Percentiles rank a stretch among this genome's conserved stretches.
Evolutionary conservation across 1,284 basidiomycete genomes (phyloP).

Genomic region (Malassezia yamatoensis): DNA sequence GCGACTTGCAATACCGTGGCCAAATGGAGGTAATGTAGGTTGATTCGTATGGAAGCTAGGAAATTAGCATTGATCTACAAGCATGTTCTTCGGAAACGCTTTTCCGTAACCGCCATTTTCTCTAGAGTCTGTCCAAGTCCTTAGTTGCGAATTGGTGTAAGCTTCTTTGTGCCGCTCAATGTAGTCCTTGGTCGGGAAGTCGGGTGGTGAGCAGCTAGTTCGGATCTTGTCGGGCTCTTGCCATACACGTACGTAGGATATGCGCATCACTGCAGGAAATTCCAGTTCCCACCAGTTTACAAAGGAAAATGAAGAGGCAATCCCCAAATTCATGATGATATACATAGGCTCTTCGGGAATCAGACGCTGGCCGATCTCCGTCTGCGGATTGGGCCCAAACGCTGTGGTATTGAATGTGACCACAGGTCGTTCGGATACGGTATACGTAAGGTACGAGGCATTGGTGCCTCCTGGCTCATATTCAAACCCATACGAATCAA

Average conservation of each 20-base stretch:
- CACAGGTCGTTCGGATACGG: constrained; percentile 19
- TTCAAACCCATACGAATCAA: constrained; percentile 56
- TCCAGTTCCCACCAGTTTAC: constrained; percentile 19
- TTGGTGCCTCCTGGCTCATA: constrained; percentile 37
- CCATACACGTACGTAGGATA: constrained; percentile 35
- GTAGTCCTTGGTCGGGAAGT: constrained; percentile 36
- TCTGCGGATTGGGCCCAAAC: constrained; percentile 58
- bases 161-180: constrained; percentile 39
- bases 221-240: constrained; percentile 35
- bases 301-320: constrained; percentile 25
- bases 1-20: no score
- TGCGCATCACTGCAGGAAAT: constrained; percentile 22
- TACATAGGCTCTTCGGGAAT: constrained; percentile 56
- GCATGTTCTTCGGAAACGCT: constrained; percentile 25
- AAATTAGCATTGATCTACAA: constrained; percentile 25
- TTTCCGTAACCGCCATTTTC: constrained; percentile 26
- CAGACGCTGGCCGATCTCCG: constrained; percentile 63
- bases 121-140: constrained; percentile 28
- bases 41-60: constrained; percentile 15
- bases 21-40: no score
- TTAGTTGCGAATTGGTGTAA: constrained; percentile 40
- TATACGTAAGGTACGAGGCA: constrained; percentile 32
- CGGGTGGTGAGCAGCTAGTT: constrained; percentile 49
- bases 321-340: constrained; percentile 36
- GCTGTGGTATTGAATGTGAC: constrained; percentile 58